These are phyloP conservation scores for Gossypioides kirkii DNA, from an alignment of 345 rosid genomes.

Conservation along the genomic window DNA sequence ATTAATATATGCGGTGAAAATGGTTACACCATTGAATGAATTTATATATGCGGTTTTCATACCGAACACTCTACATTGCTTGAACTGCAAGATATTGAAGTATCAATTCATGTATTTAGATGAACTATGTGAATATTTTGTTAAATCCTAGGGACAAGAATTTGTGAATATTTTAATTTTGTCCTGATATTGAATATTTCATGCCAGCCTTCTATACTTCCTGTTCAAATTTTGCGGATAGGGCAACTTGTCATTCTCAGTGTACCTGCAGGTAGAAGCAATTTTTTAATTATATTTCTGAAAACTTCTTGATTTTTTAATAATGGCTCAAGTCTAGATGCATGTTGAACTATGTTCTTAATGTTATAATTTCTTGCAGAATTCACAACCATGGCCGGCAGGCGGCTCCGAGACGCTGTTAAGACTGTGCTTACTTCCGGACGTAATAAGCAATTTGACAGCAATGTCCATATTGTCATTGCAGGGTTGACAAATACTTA, in stretches of 20 bases:
- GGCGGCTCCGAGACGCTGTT: conserved; percentile 72
- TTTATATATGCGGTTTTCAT: neutral
- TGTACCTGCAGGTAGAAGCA: conserved; percentile 78
- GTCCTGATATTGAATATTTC: neutral
- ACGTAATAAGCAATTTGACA: conserved; percentile 26
- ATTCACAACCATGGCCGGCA: conserved; percentile 74
- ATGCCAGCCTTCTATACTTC: conserved; percentile 96
- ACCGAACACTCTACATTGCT: too few species aligned
- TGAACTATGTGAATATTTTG: neutral
- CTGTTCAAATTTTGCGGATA: conserved; percentile 71
- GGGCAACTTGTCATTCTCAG: conserved; percentile 88
- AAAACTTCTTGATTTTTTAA: neutral
- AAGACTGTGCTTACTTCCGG: conserved; percentile 36
- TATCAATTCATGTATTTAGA: neutral
- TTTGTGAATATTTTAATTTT: neutral
- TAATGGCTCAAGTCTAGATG: neutral
- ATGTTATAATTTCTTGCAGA: conserved; percentile 31
- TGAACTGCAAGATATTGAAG: neutral
- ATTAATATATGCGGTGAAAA: neutral
- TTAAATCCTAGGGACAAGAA: neutral
- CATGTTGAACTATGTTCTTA: neutral
- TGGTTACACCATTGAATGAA: neutral
- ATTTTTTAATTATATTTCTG: neutral
- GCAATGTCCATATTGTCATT: conserved; percentile 49
- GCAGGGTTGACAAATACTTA: conserved; percentile 69